Evolutionary conservation across 345 rosid species (phyloP), one percentile per base, ranked within the genome.

Genomic region (Balakata baccata): DNA sequence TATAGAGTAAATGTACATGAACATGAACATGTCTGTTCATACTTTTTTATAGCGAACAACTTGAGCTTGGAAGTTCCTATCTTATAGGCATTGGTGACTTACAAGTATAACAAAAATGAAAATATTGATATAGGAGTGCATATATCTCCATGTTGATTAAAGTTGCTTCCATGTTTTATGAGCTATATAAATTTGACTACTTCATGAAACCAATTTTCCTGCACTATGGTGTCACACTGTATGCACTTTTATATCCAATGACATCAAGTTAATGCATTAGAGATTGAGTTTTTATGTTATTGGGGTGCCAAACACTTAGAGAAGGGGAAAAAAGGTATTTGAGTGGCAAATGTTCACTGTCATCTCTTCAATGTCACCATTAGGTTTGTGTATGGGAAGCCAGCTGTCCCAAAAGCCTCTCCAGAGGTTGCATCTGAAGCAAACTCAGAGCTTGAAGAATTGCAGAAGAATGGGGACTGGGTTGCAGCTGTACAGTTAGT

Each of bases 371-470:
- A 49, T 59, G 47, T 41, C 56, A 52, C 46, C 72, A 46, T 70
- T 78, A 94, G 98, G 98, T 90, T 81, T 71, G 82, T 89, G 38
- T 90, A 90, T 71, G 98, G 97, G 78, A 94, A 89, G 83, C 98
- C 98, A 54, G 89, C 85, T 85, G 93, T 92, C 77, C 97, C 97
- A 7, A 87, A 82, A 86, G 89, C 97, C 68, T 86, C 97, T 60
- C 89, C 71, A 52, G 97, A 90, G 71, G 83, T 89, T 76, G 71
- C 87, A 38, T 79, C 92, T 66, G 86, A 86, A 86, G 97, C 67
- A 57, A 39, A 84, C 58, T 81, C 87, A 1, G 87, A 89, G 85
- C 88, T 94, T 72, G 85, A 76, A 53, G 85, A 81, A 72, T 83
- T 94, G 50, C 91, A 90, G 73, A 79, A 73, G 22, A 83, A 79